A percentile compares a stretch with the other conserved stretches of the same genome.
Evolutionary conservation across 768 basidiomycete genomes (phyloP).

Genomic region (Hygrophorus russula): DNA sequence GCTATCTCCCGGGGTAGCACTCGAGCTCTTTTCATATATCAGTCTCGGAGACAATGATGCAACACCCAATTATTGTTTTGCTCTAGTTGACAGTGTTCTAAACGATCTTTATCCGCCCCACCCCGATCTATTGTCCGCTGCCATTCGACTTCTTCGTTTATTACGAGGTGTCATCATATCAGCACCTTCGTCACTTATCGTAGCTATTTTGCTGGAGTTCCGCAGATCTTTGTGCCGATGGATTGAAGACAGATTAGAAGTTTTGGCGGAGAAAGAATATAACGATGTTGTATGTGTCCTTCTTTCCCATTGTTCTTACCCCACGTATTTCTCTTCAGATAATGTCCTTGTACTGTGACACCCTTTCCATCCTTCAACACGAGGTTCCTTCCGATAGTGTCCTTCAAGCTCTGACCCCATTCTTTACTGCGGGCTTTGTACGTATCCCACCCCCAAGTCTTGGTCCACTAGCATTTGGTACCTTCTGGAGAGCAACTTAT

Average conservation of each 20-base stretch:
- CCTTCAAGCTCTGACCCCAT: conserved; percentile 29
- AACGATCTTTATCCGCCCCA: conserved; percentile 21
- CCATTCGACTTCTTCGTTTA: conserved; percentile 25
- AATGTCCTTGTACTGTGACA: conserved; percentile 29
- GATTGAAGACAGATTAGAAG: conserved; percentile 36
- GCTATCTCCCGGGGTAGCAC: conserved; percentile 13
- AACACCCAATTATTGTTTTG: conserved; percentile 17
- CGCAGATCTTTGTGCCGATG: conserved; percentile 33
- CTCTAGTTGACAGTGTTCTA: conserved; percentile 20
- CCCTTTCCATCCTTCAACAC: conserved; percentile 27
- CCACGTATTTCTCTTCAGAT: conserved; percentile 14
- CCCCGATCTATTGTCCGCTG: conserved; percentile 16
- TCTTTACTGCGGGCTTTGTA: conserved; percentile 41
- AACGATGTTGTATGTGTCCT: conserved; percentile 31
- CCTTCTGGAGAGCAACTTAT: conserved; percentile 50
- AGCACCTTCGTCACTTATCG: conserved; percentile 16
- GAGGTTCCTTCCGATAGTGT: conserved; percentile 27
- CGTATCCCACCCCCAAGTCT: conserved; percentile 33
- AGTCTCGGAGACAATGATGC: conserved; percentile 9
- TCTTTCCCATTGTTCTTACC: background rate
- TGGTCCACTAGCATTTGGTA: conserved; percentile 41
- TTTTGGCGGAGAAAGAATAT: conserved; percentile 33
- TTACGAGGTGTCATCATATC: conserved; percentile 23
- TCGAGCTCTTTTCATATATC: conserved; percentile 14
- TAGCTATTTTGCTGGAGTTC: conserved; percentile 24